Percentiles rank a stretch among this genome's conserved stretches.
These are phyloP conservation scores for Aegilops bicornis DNA, from an alignment of 176 grass and related monocot genomes.

Conservation along the genomic window DNA sequence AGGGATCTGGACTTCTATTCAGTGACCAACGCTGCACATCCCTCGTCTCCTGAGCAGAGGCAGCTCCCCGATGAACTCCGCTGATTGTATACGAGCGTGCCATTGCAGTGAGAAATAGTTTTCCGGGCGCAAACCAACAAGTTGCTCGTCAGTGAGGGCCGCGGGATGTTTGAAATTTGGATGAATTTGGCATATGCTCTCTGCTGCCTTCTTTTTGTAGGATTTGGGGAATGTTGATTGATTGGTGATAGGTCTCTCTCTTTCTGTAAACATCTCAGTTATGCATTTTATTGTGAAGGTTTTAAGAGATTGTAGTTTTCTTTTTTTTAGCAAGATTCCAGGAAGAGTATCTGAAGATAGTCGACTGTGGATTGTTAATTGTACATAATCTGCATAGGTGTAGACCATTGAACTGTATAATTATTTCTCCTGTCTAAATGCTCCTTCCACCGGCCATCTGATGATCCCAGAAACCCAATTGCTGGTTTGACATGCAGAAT, in stretches of 20 bases:
- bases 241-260: background rate
- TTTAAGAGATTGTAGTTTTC: conserved; percentile 21
- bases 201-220: background rate
- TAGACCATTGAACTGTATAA: conserved; percentile 11
- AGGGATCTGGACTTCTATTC: conserved; percentile 2
- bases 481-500: background rate
- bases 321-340: background rate
- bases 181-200: background rate
- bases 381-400: conserved; percentile 30
- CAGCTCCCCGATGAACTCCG: background rate
- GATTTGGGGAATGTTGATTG: conserved; percentile 21
- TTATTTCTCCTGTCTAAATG: background rate
- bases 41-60: conserved; percentile 33
- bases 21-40: conserved; percentile 17
- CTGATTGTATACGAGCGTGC: background rate
- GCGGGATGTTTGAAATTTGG: conserved; percentile 25
- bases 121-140: background rate
- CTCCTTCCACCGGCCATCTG: background rate
- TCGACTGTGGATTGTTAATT: background rate
- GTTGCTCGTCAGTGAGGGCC: background rate
- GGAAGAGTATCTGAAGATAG: background rate
- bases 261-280: conserved; percentile 13
- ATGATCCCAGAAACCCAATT: background rate
- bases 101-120: background rate
- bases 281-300: conserved; percentile 11